Evolutionary conservation across 805 yeast genomes (phyloP), one percentile per base, ranked within the genome.

Genomic region (Nakazawaea sp.): DNA sequence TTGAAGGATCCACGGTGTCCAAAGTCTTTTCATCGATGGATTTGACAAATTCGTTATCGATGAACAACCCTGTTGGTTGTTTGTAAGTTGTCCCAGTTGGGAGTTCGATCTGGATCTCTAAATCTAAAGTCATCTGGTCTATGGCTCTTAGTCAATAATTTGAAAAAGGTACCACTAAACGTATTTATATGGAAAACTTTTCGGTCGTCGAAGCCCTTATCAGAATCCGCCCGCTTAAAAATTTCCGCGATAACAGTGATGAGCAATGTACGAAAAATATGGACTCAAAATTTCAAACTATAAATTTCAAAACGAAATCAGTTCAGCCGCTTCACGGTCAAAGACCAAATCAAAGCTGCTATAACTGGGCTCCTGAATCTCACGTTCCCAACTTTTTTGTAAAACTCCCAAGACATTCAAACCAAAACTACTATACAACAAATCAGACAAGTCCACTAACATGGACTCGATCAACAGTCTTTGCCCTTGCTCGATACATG

Each of bases 21-120:
- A 82, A 63, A n/a, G 78, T 75, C 51, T 72, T 65, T 38, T 71
- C 73, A 38, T 72, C 71, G 24, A 62, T 59, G 6, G 84, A 70
- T 33, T 64, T 50, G 39, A 81, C 79, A 52, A 82, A 86, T 58
- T 85, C 85, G 61, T 85, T 85, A 67, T 86, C 81, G 58, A 89
- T 86, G 70, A 85, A 89, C 50, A 89, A 64, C 45, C 96, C 96
- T 9, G 83, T 79, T 50, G 96, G 96, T 64, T 56, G 83, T 20
- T 55, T 46, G 52, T 61, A 71, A 33, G 62, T 65, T 32, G 55
- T 48, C 34, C 81, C 81, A 29, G 65, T 67, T 18, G 81, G 79
- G 10, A 39, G 35, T 8, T 26, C 27, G 15, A 39, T 33, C 17
- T 27, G 8, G 17, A 34, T 20, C 27, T 39, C 35, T 6, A 39